Conservation (phyloP, 2,329 filamentous ascomycete species). For the Botrytis sinoallii region DNA sequence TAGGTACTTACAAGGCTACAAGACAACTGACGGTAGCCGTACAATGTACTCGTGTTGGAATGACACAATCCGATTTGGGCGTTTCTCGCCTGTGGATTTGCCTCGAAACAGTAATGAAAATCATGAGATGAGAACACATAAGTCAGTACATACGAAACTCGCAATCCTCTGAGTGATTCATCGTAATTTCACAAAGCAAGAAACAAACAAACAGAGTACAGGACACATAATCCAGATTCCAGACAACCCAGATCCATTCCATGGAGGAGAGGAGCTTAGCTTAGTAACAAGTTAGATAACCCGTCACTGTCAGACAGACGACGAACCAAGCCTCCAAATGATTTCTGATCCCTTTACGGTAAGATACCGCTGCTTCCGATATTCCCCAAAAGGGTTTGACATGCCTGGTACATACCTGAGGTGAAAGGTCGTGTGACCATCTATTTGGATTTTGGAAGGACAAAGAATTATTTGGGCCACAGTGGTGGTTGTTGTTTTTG, state of each 20-base stretch:
- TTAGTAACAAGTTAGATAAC: neutral
- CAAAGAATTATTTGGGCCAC: neutral
- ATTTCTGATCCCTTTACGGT: neutral
- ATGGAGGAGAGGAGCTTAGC: neutral
- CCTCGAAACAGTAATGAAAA: constrained; percentile 4
- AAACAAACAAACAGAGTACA: neutral
- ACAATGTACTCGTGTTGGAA: neutral
- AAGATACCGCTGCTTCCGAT: constrained; percentile 6
- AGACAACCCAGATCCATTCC: neutral
- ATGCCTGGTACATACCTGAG: neutral
- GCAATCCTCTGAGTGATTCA: constrained; percentile 8
- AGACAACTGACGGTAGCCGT: neutral
- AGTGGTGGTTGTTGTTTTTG: neutral
- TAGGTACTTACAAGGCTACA: neutral
- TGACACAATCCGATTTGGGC: neutral
- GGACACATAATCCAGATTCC: neutral
- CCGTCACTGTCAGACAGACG: neutral
- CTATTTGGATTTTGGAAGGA: neutral
- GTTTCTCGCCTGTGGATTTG: neutral
- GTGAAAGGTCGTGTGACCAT: constrained; percentile 6
- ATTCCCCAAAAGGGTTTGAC: neutral
- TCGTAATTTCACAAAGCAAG: neutral
- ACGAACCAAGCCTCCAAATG: neutral
- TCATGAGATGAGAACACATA: neutral
- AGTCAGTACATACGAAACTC: neutral